Percentiles rank a stretch among this genome's conserved stretches.
Evolutionary conservation across 257 asterid genomes (phyloP).

Genomic region (Rubia yunnanensis): DNA sequence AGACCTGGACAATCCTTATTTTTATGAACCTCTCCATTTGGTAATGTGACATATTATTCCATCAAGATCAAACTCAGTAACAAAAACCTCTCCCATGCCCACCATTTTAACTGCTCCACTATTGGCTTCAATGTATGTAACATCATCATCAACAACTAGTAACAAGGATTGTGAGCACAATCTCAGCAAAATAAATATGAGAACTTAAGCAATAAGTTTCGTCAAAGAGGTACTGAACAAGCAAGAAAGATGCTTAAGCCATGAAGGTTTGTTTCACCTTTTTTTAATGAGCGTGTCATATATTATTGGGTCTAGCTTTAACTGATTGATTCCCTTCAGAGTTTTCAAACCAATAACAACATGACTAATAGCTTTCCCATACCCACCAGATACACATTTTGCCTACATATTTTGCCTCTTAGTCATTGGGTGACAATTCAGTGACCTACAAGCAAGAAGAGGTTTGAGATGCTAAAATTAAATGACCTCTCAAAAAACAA

Average conservation of each 20-base stretch:
- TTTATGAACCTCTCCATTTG: constrained; percentile 97
- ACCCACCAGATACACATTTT: constrained; percentile 89
- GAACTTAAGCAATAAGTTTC: too few relatives aligned
- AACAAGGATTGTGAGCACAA: constrained; percentile 1
- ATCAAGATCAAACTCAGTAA: constrained; percentile 92
- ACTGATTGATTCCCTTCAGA: constrained; percentile 84
- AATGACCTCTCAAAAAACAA: neutral
- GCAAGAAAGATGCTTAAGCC: neutral
- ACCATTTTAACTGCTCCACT: constrained; percentile 98
- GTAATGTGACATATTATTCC: constrained; percentile 98
- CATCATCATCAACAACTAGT: constrained; percentile 97
- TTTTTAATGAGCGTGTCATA: constrained; percentile 85
- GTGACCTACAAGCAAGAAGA: constrained; percentile 51
- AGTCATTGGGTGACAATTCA: constrained; percentile 93
- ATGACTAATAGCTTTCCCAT: constrained; percentile 83
- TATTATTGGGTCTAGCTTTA: constrained; percentile 89
- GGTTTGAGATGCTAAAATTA: constrained; percentile 1
- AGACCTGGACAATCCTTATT: constrained; percentile 91
- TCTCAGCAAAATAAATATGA: neutral
- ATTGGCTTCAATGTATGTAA: constrained; percentile 84
- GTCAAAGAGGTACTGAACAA: neutral
- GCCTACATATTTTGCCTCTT: too few relatives aligned
- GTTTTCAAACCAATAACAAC: constrained; percentile 84
- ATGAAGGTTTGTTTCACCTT: constrained; percentile 30
- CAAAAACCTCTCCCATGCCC: constrained; percentile 95